Percentiles rank a stretch among this genome's conserved stretches.
Conservation (phyloP, 2,329 filamentous ascomycete genomes). For the Pseudogymnoascus sp. region DNA sequence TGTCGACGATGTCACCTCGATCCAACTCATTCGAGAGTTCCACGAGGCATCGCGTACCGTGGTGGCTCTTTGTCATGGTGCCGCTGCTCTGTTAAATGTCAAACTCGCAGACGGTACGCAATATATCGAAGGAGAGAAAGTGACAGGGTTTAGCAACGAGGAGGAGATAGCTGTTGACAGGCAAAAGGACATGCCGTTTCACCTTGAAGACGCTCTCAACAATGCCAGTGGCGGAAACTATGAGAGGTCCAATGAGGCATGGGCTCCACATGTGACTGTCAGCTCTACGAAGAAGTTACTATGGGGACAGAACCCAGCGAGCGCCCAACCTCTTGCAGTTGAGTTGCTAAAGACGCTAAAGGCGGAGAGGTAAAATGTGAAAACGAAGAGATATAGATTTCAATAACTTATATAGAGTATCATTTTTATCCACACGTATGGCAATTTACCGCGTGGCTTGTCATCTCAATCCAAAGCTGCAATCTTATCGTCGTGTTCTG, state of each 20-base stretch:
- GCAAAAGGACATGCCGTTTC: slow-evolving; percentile 46
- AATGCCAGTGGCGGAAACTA: slow-evolving; percentile 46
- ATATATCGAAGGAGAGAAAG: slow-evolving; percentile 48
- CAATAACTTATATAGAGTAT: neutral
- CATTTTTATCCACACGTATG: neutral
- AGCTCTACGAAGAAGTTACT: slow-evolving; percentile 31
- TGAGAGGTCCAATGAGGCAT: slow-evolving; percentile 46
- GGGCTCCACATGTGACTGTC: slow-evolving; percentile 28
- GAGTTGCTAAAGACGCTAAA: neutral
- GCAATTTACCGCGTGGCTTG: neutral
- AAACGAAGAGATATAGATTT: neutral
- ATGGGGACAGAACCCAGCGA: slow-evolving; percentile 39
- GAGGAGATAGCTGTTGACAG: slow-evolving; percentile 42
- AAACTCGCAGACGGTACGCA: slow-evolving; percentile 43
- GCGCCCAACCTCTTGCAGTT: slow-evolving; percentile 22
- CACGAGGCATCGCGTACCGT: slow-evolving; percentile 54
- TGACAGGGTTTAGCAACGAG: slow-evolving; percentile 52
- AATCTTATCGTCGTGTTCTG: neutral
- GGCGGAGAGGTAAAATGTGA: neutral
- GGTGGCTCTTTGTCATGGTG: slow-evolving; percentile 62
- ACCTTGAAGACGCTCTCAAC: slow-evolving; percentile 49
- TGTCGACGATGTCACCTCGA: slow-evolving; percentile 46
- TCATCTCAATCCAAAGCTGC: neutral
- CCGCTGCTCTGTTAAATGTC: slow-evolving; percentile 54
- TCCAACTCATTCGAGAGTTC: slow-evolving; percentile 56